Evolutionary conservation across 2,329 filamentous ascomycete genomes (phyloP).

Genomic region (Macrophomina pseudophaseolina): DNA sequence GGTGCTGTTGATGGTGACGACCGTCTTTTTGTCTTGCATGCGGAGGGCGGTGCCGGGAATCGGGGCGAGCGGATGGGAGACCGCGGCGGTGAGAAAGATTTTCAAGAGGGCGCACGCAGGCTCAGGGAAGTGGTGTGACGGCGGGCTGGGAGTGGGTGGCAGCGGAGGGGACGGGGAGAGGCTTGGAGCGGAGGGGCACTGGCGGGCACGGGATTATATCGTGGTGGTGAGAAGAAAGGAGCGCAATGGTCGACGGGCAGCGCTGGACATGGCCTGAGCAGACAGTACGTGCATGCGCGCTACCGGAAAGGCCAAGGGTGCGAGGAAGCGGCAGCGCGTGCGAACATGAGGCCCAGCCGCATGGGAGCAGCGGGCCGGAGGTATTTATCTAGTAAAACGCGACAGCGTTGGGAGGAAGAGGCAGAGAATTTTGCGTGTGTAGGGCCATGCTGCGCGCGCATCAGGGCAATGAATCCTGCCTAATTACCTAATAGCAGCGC

Average conservation of each 20-base stretch:
- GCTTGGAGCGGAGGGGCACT: not conserved
- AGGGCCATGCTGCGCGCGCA: constrained; percentile 21
- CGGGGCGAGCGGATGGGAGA: not conserved
- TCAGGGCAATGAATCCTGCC: constrained; percentile 25
- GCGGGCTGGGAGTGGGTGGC: constrained; percentile 4
- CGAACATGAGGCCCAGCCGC: constrained; percentile 23
- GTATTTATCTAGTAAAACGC: constrained; percentile 25
- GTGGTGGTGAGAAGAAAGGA: constrained; percentile 13
- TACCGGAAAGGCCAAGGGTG: constrained; percentile 14
- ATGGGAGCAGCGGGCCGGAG: constrained; percentile 25
- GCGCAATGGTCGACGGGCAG: constrained; percentile 19
- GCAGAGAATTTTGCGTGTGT: constrained; percentile 20
- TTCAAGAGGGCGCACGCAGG: constrained; percentile 3
- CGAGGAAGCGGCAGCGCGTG: not conserved
- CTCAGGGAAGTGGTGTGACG: constrained; percentile 9
- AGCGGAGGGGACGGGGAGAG: not conserved
- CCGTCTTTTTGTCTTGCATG: constrained; percentile 67
- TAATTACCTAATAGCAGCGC: constrained; percentile 30
- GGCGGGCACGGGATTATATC: constrained; percentile 21
- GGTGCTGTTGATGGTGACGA: constrained; percentile 92
- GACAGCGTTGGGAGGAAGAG: constrained; percentile 19
- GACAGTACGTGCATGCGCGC: constrained; percentile 21
- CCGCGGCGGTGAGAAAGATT: constrained; percentile 11
- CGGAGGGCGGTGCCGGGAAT: constrained; percentile 29
- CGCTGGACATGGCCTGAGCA: constrained; percentile 27